phyloP scores from a whole-genome alignment of 1,284 basidiomycete genomes.

The Cystobasidium slooffiae region DNA sequence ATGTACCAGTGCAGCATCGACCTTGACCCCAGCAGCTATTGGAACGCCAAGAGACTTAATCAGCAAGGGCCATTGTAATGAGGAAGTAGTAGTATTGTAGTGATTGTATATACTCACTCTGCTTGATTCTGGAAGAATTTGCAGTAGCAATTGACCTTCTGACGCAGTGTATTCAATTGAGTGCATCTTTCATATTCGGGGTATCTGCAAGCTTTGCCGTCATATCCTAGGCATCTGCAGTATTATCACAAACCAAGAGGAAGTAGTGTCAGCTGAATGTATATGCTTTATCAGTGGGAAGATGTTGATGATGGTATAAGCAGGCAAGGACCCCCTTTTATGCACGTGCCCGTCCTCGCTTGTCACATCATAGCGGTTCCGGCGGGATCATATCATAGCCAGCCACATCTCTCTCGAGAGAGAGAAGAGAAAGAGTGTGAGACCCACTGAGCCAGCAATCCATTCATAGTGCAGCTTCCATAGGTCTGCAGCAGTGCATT shows the following conservation, averaged over 20 bases:
- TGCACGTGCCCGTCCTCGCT: neutral
- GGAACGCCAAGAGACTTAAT: neutral
- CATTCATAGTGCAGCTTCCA: constrained; percentile 35
- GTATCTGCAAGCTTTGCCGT: constrained; percentile 19
- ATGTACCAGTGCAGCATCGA: constrained; percentile 32
- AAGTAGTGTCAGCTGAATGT: neutral
- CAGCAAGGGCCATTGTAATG: neutral
- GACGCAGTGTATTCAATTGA: neutral
- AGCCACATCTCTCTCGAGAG: neutral
- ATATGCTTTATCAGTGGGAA: neutral
- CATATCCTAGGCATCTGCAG: constrained; percentile 17
- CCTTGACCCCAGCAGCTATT: constrained; percentile 31
- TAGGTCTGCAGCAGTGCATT: constrained; percentile 6
- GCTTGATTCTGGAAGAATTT: constrained; percentile 27
- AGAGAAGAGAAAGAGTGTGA: neutral
- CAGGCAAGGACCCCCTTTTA: neutral
- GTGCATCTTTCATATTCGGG: constrained; percentile 29
- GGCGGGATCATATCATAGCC: neutral
- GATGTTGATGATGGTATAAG: neutral
- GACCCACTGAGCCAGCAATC: constrained; percentile 25
- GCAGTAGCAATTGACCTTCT: constrained; percentile 33
- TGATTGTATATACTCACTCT: neutral
- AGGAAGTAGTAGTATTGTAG: neutral
- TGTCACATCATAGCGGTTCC: neutral
- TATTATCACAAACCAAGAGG: neutral